Percentiles rank a stretch among this genome's conserved stretches.
Evolutionary conservation across 192 early-diverging fungal species (phyloP).

Genomic region (Umbelopsis isabellina): DNA sequence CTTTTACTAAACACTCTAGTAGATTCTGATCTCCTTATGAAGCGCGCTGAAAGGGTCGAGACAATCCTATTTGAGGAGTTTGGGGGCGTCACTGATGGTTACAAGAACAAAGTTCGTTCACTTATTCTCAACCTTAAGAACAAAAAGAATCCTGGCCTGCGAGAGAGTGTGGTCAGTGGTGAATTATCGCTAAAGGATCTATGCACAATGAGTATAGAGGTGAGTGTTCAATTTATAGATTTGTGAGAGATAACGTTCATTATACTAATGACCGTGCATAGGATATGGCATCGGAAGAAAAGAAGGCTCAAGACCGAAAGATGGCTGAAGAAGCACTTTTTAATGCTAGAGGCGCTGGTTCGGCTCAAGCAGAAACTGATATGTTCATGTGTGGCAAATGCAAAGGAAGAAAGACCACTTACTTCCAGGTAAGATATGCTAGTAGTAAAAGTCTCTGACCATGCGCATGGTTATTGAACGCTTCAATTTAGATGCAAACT

Average conservation of each 20-base stretch:
- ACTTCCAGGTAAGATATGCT: constrained; percentile 86
- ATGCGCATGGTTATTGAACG: not conserved
- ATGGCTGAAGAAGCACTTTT: constrained; percentile 76
- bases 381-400: constrained; percentile 96
- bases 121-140: constrained; percentile 78
- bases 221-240: constrained; percentile 5
- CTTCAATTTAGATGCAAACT: constrained; percentile 54
- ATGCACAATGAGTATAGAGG: constrained; percentile 75
- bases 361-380: constrained; percentile 82
- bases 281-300: constrained; percentile 94
- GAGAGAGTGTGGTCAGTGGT: constrained; percentile 69
- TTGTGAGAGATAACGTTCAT: not conserved
- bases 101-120: constrained; percentile 77
- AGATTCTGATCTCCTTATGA: constrained; percentile 57
- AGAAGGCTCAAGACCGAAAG: constrained; percentile 67
- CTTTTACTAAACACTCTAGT: not conserved
- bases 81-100: constrained; percentile 53
- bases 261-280: constrained; percentile 30
- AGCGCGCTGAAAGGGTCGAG: constrained; percentile 66
- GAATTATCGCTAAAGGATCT: constrained; percentile 66
- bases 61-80: constrained; percentile 59
- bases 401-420: constrained; percentile 81
- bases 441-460: not conserved
- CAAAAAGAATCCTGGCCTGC: constrained; percentile 78
- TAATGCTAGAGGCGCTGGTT: constrained; percentile 76